phyloP scores from a whole-genome alignment of 1,139 yeast species.

The Suhomyces bribrorum region DNA sequence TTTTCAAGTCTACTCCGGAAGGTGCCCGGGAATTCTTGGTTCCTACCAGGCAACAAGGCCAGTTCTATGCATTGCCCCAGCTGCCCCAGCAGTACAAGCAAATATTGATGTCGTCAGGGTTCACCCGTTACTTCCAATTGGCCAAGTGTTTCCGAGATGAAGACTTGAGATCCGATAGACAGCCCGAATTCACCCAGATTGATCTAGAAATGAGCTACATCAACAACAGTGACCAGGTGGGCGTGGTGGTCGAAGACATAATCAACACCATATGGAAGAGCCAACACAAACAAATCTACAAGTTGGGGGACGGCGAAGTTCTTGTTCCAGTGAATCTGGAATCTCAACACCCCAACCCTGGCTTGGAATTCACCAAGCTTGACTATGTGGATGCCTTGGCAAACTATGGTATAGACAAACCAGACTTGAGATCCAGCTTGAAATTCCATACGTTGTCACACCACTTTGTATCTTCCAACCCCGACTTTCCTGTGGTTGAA shows the following conservation, averaged over 20 bases:
- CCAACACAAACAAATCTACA: constrained; percentile 41
- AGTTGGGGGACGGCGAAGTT: constrained; percentile 21
- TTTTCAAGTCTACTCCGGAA: constrained; percentile 95
- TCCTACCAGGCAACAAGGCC: constrained; percentile 68
- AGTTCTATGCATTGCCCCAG: constrained; percentile 90
- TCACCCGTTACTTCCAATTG: constrained; percentile 80
- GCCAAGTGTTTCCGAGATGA: constrained; percentile 96
- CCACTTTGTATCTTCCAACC: constrained; percentile 33
- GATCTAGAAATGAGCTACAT: constrained; percentile 94
- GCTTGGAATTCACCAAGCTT: constrained; percentile 45
- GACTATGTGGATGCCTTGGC: constrained; percentile 70
- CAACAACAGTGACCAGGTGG: constrained; percentile 63
- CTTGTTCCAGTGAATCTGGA: background rate
- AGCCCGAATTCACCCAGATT: constrained; percentile 95
- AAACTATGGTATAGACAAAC: constrained; percentile 89
- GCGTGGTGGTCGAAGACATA: constrained; percentile 59
- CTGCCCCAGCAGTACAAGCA: constrained; percentile 98
- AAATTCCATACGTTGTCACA: constrained; percentile 51
- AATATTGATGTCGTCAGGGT: constrained; percentile 90
- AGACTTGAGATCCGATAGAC: constrained; percentile 91
- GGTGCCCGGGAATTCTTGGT: constrained; percentile 96
- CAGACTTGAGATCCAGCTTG: constrained; percentile 73
- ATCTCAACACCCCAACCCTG: constrained; percentile 14
- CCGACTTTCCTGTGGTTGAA: constrained; percentile 66
- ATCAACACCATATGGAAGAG: constrained; percentile 58